These are phyloP conservation scores for Cordyceps militaris DNA, from an alignment of 2,329 filamentous ascomycete genomes.

Conservation along the genomic window DNA sequence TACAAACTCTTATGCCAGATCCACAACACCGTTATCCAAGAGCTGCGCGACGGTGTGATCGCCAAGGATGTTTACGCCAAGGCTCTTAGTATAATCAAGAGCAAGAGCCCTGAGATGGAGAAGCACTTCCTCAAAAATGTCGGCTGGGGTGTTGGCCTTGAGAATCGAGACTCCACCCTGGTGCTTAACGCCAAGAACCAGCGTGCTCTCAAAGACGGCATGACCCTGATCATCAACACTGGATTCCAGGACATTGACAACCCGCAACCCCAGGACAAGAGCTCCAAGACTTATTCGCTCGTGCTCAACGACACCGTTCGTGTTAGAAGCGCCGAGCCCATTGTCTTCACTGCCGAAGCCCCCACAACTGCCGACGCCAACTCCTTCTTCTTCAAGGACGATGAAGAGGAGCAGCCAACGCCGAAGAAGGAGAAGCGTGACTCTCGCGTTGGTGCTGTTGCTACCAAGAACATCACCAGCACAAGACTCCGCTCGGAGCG, in stretches of 20 bases:
- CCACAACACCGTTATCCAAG: conserved; percentile 84
- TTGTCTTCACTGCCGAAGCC: conserved; percentile 90
- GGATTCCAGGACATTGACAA: conserved; percentile 89
- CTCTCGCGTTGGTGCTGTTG: conserved; percentile 74
- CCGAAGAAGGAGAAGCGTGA: conserved; percentile 91
- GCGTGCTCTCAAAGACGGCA: conserved; percentile 82
- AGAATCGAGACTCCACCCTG: conserved; percentile 77
- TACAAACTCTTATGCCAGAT: conserved; percentile 83
- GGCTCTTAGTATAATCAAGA: conserved; percentile 69
- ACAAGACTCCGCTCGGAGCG: conserved; percentile 88
- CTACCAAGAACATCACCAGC: conserved; percentile 91
- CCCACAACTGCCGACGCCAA: conserved; percentile 87
- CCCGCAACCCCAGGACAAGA: conserved; percentile 78
- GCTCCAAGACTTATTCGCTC: conserved; percentile 81
- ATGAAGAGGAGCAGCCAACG: conserved; percentile 76
- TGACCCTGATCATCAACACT: conserved; percentile 89
- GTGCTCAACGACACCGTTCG: conserved; percentile 90
- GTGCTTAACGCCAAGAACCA: conserved; percentile 81
- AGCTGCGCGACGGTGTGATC: conserved; percentile 76
- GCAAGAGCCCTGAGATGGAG: conserved; percentile 91
- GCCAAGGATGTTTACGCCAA: conserved; percentile 91
- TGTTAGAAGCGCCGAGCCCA: conserved; percentile 68
- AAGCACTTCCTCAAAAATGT: conserved; percentile 92
- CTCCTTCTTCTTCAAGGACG: conserved; percentile 98
- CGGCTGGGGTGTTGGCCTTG: conserved; percentile 86